Percentiles rank a stretch among this genome's conserved stretches.
Conservation (phyloP, 2,329 filamentous ascomycete species). For the Lachnellula willkommii region DNA sequence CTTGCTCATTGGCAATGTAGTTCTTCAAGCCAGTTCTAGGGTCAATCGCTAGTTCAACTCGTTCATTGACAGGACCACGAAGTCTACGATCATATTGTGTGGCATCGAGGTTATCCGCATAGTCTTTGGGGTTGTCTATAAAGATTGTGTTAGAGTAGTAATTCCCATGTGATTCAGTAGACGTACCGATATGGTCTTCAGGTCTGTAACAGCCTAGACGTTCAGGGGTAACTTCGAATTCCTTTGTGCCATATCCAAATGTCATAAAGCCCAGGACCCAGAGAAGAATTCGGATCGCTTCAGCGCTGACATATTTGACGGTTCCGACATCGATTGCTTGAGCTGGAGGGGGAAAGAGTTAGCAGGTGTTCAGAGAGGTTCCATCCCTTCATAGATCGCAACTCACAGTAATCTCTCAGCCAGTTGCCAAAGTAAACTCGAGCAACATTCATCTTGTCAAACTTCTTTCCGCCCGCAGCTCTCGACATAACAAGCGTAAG, state of each 20-base stretch:
- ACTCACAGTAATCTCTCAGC: constrained; percentile 73
- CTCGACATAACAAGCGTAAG: constrained; percentile 62
- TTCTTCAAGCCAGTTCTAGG: constrained; percentile 76
- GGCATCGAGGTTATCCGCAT: constrained; percentile 84
- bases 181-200: constrained; percentile 65
- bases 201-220: constrained; percentile 76
- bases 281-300: constrained; percentile 83
- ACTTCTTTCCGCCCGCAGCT: constrained; percentile 67
- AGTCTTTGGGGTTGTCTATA: constrained; percentile 66
- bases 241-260: constrained; percentile 76
- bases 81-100: constrained; percentile 75
- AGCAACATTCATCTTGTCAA: constrained; percentile 80
- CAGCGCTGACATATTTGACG: constrained; percentile 82
- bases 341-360: constrained; percentile 32
- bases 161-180: not conserved
- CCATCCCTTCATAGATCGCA: not conserved
- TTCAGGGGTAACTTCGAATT: constrained; percentile 79
- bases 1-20: constrained; percentile 83
- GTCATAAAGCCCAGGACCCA: constrained; percentile 87
- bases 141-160: too few relatives aligned
- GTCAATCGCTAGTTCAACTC: constrained; percentile 73
- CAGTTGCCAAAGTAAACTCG: constrained; percentile 96
- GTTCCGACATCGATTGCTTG: constrained; percentile 92
- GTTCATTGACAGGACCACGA: constrained; percentile 75
- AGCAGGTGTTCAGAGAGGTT: constrained; percentile 3